Conservation (phyloP, 2,329 filamentous ascomycete species). For the Claviceps pusilla region DNA sequence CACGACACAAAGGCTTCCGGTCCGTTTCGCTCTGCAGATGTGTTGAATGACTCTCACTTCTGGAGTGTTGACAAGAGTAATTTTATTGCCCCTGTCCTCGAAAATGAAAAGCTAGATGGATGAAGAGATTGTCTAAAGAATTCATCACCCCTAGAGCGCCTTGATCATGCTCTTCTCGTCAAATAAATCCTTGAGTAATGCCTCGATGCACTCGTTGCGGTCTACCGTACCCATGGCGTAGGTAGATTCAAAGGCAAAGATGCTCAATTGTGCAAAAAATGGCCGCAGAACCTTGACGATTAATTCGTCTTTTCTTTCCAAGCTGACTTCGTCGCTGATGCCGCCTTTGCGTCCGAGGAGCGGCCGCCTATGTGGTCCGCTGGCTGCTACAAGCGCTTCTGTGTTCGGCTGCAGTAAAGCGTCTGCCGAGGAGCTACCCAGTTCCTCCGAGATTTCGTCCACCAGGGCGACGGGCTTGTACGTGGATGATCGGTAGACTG, state of each 20-base stretch:
- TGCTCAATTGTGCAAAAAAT: slow-evolving; percentile 84
- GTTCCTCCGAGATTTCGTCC: slow-evolving; percentile 68
- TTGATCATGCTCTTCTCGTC: slow-evolving; percentile 57
- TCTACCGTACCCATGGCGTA: slow-evolving; percentile 70
- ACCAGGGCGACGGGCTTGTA: slow-evolving; percentile 62
- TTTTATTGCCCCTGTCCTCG: not conserved
- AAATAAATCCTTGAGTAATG: slow-evolving; percentile 60
- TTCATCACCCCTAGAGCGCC: slow-evolving; percentile 27
- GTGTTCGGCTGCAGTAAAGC: slow-evolving; percentile 22
- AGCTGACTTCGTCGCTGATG: slow-evolving; percentile 38
- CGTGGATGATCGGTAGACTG: slow-evolving; percentile 64
- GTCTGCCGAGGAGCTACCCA: slow-evolving; percentile 32
- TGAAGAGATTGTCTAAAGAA: too few species aligned
- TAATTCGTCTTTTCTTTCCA: slow-evolving; percentile 52
- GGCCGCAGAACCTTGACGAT: slow-evolving; percentile 67
- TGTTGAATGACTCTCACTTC: too few species aligned
- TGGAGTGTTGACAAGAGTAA: too few species aligned
- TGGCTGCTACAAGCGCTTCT: slow-evolving; percentile 21
- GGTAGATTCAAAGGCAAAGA: slow-evolving; percentile 81
- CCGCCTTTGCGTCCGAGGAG: slow-evolving; percentile 37
- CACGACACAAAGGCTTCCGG: too few species aligned
- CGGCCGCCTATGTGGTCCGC: slow-evolving; percentile 27
- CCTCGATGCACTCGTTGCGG: slow-evolving; percentile 44
- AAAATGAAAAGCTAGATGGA: too few species aligned
- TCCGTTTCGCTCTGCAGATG: too few species aligned